phyloP scores from a whole-genome alignment of 805 yeast genomes.

The Sugiyamaella marilandica region DNA sequence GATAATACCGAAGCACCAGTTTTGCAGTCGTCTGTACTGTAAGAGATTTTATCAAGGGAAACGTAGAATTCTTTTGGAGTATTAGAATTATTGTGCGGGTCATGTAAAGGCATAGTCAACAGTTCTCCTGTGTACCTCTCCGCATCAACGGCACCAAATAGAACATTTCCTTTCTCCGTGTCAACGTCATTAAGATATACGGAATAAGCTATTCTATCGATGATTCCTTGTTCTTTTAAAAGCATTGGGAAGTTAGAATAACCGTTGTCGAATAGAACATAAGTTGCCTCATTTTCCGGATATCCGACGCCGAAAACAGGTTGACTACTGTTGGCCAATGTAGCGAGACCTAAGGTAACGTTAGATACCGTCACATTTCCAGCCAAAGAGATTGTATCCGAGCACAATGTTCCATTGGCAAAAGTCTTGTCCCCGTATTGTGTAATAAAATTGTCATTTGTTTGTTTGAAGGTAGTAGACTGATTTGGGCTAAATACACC shows the following conservation, averaged over 20 bases:
- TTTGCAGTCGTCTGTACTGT: not conserved
- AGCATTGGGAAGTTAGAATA: conserved; percentile 64
- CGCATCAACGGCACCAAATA: conserved; percentile 44
- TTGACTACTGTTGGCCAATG: not conserved
- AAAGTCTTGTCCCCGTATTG: conserved; percentile 14
- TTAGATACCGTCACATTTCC: not conserved
- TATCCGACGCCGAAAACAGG: not conserved
- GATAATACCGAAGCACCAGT: not conserved
- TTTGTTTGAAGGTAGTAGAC: conserved; percentile 7
- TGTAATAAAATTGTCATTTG: conserved; percentile 15
- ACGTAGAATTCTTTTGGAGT: not conserved
- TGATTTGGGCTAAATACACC: conserved; percentile 3
- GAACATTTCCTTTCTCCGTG: conserved; percentile 35
- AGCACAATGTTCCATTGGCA: conserved; percentile 51
- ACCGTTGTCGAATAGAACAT: not conserved
- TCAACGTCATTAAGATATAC: conserved; percentile 38
- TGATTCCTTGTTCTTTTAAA: conserved; percentile 46
- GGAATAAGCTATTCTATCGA: conserved; percentile 42
- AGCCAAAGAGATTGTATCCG: conserved; percentile 54
- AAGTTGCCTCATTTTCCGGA: not conserved
- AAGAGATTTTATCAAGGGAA: not conserved
- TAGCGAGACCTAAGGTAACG: not conserved
- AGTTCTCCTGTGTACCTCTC: conserved; percentile 38
- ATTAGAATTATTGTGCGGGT: conserved; percentile 7
- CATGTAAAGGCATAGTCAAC: conserved; percentile 32